Evolutionary conservation across 1,284 basidiomycete species (phyloP), one percentile per base, ranked within the genome.

Genomic region (Singerocomus inundabilis): DNA sequence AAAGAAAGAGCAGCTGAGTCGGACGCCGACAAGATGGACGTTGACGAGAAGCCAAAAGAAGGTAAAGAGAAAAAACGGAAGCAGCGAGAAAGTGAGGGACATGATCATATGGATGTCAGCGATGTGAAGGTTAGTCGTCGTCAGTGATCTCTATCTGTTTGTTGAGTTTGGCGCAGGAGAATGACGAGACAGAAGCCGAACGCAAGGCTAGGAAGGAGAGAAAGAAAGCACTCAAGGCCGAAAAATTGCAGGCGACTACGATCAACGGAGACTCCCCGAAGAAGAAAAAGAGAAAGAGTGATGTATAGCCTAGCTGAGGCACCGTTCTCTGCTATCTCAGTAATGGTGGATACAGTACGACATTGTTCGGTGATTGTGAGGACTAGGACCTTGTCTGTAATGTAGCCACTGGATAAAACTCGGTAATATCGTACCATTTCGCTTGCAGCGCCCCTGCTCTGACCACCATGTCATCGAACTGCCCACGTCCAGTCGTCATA

Each of bases 131-230:
- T 78, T 36, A 32, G 71, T 67, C 24, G 53, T 44, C 34, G 24
- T 40, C 24, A 44, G 54, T 38, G 18, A 37, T 44, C 21, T 32
- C 43, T 35, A 21, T 33, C 21, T 42, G 18, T 50, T 44, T 40
- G 46, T 48, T 56, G 51, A 51, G 43, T 46, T 49, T 46, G 21
- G 24, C 32, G 8, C 38, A 69, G 57, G 63, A 76, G 63, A 55
- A 71, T 28, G 78, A 77, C 52, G 82, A 86, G 66, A 88, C 85
- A 48, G 82, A 85, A 62, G 84, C 81, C 52, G 81, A 87, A 64
- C 79, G 79, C 56, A 90, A 88, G 66, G 82, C 87, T 46, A 77
- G 78, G 58, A 90, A 89, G 64, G 83, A 87, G 46, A 78, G 75
- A 66, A 91, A 83, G 67, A 81, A 81, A 68, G 85, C 82, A 11